Percentiles rank a stretch among this genome's conserved stretches.
phyloP scores from a whole-genome alignment of 192 early-diverging fungal species.

The Rhizoclosmatium globosum region DNA sequence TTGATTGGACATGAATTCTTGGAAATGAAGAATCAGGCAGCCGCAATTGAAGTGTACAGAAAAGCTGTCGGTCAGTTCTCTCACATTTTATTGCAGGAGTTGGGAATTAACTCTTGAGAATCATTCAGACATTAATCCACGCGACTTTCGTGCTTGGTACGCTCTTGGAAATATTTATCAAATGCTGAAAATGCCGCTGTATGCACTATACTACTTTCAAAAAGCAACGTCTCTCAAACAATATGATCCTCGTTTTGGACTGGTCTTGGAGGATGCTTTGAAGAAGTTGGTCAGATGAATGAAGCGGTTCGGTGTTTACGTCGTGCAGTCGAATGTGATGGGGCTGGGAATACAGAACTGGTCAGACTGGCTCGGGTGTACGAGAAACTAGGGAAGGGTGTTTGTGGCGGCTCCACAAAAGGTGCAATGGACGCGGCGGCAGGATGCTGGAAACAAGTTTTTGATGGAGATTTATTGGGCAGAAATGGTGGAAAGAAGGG shows the following conservation, averaged over 20 bases:
- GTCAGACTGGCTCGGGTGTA: neutral
- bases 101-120: neutral
- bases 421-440: neutral
- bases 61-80: conserved; percentile 77
- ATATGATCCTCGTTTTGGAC: conserved; percentile 88
- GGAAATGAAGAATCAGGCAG: conserved; percentile 88
- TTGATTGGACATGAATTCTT: conserved; percentile 96
- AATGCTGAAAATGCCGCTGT: conserved; percentile 80
- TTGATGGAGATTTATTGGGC: neutral
- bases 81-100: conserved; percentile 14
- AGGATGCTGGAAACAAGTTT: neutral
- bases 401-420: neutral
- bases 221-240: conserved; percentile 67
- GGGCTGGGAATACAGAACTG: neutral
- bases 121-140: conserved; percentile 69
- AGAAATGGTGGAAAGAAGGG: neutral
- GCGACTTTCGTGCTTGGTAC: conserved; percentile 92
- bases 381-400: neutral
- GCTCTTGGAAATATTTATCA: conserved; percentile 92
- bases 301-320: conserved; percentile 81
- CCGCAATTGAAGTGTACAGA: conserved; percentile 89
- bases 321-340: conserved; percentile 61
- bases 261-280: conserved; percentile 78
- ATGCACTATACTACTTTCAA: conserved; percentile 85
- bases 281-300: conserved; percentile 55